Evolutionary conservation across 768 basidiomycete species (phyloP), one percentile per base, ranked within the genome.

Genomic region (Favolaschia claudopus): DNA sequence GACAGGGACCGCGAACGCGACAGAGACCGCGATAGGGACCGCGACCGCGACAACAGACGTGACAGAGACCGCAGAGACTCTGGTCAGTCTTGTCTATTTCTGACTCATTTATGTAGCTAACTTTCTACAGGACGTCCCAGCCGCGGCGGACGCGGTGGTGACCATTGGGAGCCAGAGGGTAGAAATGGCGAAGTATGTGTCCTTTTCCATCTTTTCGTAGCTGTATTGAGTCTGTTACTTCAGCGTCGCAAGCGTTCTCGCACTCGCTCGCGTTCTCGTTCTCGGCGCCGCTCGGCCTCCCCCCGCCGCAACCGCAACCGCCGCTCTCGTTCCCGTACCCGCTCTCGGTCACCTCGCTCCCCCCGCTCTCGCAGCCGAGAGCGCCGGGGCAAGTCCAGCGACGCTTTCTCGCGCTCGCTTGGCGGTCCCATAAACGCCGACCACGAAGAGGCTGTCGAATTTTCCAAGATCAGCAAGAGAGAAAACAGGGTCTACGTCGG

Each of bases 401-500:
- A 92, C 62, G 72, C 88, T 7, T 91, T 93, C 67, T 77, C 90
- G 8, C 89, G 89, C 60, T 93, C 92, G 8, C 87, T 94, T 32
- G 92, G 92, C 13, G 92, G 92, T 1, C 93, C 92, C 3, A 92
- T 94, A 85, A 94, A 95, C 64, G 93, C 93, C 24, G 86, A 89
- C 22, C 91, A 93, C 64, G 93, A 96, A 79, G 96, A 97, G 71
- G 96, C 96, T 15, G 88, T 89, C 68, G 96, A 96, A 74, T 96
- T 98, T 68, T 88, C 95, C 70, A 96, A 97, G 76, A 85, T 89
- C 72, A 95, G 92, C 89, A 94, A 96, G 85, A 87, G 93, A 79
- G 97, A 99, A 84, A 95, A 98, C 76, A 85, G 96, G 68, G 95
- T 99, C 70, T 99, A 99, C 71, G 94, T 98, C 75, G 96, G 97